Evolutionary conservation across 31 red algal species (phyloP), one percentile per base, ranked within the genome.

Genomic region (Asparagopsis taxiformis): DNA sequence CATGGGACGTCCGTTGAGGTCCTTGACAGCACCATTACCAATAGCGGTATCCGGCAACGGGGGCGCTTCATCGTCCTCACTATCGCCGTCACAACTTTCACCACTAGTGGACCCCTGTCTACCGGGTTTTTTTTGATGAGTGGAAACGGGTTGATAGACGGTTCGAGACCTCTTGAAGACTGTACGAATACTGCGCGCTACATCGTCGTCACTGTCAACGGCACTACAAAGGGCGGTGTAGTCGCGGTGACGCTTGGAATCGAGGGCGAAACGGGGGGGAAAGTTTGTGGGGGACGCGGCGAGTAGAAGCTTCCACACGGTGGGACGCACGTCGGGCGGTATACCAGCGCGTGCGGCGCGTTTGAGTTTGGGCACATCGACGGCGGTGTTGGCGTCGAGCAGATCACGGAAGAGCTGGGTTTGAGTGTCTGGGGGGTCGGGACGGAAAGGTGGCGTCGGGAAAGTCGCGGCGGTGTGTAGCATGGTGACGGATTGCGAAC

Each of bases 301-400:
- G 3, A 97, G 65, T 33, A 97, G 69, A 23, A 88, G 60, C 16
- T 74, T 72, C 93, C 93, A 97, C 22, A 91, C 87, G 8, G 73
- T 46, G 16, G 69, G 74, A 20, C 93, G 87, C 58, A 79, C 51
- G 15, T 68, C 51, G 10, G 57, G 33, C 1, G 93, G 93, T 24
- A 97, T 56, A 19, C 87, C 87, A 0, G 62, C 67, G 26, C 56
- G 33, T 24, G 93, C 87, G 33, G 81, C 76, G 59, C 72, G 76
- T 22, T 74, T 66, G 41, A 97, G 41, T 52, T 90, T 91, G 19
- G 35, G n/a, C 57, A 84, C 56, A 31, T 97, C 93, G 44, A 97
- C 87, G 48, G 75, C 64, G 39, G 93, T 57, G 53, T 97, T 87
- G 3, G 75, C 93, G 36, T 91, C 81, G 11, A 97, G 61, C 19